Percentiles rank a stretch among this genome's conserved stretches.
Evolutionary conservation across 169 alveolate species (phyloP).

Genomic region (Plasmodium relictum): DNA sequence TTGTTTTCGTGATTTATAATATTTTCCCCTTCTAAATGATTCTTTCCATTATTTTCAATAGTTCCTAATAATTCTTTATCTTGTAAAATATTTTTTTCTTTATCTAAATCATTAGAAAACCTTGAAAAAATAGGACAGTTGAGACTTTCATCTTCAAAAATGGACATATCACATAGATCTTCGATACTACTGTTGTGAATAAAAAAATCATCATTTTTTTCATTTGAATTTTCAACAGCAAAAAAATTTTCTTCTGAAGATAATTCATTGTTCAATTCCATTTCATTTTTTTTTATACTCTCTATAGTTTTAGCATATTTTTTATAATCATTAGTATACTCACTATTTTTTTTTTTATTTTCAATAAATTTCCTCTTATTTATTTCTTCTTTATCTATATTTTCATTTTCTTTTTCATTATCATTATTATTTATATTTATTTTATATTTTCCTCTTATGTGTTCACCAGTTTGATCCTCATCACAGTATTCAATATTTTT

Average conservation of each 20-base stretch:
- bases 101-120: not conserved
- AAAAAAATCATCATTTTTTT: constrained; percentile 20
- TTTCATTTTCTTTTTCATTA: not conserved
- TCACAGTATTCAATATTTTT: too few species aligned
- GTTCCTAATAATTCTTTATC: not conserved
- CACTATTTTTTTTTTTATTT: constrained; percentile 3
- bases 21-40: too few species aligned
- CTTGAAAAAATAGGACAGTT: constrained; percentile 1
- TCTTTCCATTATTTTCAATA: not conserved
- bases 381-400: not conserved
- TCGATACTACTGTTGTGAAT: constrained; percentile 13
- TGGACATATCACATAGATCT: constrained; percentile 19
- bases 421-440: not conserved
- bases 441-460: constrained; percentile 3
- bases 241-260: constrained; percentile 44
- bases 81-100: not conserved
- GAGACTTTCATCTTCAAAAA: constrained; percentile 12
- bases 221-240: constrained; percentile 31
- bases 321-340: not conserved
- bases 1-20: too few species aligned
- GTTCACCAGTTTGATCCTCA: not conserved
- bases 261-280: not conserved
- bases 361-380: not conserved
- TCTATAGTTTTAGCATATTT: constrained; percentile 5
- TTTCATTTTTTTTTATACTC: not conserved